Evolutionary conservation across 352 stramenopile genomes (phyloP).

Genomic region (Globisporangium canariense): DNA sequence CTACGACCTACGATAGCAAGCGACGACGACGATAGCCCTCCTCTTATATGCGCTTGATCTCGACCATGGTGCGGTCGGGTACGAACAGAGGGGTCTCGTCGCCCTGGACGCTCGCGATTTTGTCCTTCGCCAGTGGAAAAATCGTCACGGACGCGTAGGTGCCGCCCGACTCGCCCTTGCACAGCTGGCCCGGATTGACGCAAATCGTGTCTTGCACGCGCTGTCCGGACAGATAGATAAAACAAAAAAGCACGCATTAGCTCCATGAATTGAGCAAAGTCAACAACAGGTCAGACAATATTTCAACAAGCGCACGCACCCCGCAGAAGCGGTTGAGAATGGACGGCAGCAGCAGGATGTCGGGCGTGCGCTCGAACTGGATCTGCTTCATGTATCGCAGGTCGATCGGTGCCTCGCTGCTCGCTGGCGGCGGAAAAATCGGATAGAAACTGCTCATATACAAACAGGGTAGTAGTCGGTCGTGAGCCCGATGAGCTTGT

Average conservation of each 20-base stretch:
- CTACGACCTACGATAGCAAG: not conserved
- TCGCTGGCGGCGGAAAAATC: constrained; percentile 68
- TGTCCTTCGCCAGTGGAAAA: constrained; percentile 86
- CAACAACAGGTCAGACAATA: not conserved
- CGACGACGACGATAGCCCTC: not conserved
- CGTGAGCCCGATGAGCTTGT: no score
- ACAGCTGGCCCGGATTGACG: constrained; percentile 94
- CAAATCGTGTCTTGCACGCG: constrained; percentile 90
- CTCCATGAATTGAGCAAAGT: not conserved
- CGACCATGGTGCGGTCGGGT: constrained; percentile 85
- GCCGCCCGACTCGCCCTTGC: constrained; percentile 91
- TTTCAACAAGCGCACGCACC: constrained; percentile 33
- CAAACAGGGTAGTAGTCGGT: no score
- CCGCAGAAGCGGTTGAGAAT: constrained; percentile 90
- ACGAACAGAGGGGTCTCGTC: constrained; percentile 69
- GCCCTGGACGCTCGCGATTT: constrained; percentile 38
- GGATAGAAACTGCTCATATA: constrained; percentile 55
- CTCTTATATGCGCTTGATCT: constrained; percentile 89
- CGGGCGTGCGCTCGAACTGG: constrained; percentile 89
- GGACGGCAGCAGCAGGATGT: constrained; percentile 95
- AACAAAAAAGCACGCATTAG: no score
- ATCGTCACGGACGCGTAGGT: constrained; percentile 93
- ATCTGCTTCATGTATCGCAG: constrained; percentile 90
- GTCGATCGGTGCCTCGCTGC: constrained; percentile 84
- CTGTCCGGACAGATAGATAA: constrained; percentile 34